These are phyloP conservation scores for Pseudocercospora crystallina DNA, from an alignment of 2,329 filamentous ascomycete genomes.

Conservation along the genomic window DNA sequence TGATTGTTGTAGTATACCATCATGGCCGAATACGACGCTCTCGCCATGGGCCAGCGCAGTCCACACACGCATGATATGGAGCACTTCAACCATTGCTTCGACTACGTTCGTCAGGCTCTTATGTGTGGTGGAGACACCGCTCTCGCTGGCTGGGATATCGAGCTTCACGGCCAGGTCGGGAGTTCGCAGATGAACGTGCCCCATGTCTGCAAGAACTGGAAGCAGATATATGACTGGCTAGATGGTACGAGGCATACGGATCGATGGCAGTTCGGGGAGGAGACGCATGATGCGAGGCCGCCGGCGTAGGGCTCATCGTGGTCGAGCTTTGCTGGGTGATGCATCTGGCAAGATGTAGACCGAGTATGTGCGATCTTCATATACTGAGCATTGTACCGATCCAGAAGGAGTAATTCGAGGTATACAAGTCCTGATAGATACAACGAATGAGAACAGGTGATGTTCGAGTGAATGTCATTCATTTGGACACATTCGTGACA, in stretches of 20 bases:
- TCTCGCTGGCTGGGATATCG: neutral
- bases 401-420: no score
- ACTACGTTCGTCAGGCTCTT: neutral
- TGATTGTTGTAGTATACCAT: neutral
- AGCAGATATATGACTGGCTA: slow-evolving; percentile 1
- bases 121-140: slow-evolving; percentile 1
- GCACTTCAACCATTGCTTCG: slow-evolving; percentile 2
- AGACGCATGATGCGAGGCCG: neutral
- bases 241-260: slow-evolving; percentile 1
- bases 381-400: no score
- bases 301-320: no score
- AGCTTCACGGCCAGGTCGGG: neutral
- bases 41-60: neutral
- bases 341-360: no score
- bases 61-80: neutral
- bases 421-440: no score
- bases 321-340: no score
- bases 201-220: slow-evolving; percentile 1
- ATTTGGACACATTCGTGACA: no score
- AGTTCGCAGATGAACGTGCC: neutral
- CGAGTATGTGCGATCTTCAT: no score
- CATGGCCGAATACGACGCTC: neutral
- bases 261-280: neutral
- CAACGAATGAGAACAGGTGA: no score
- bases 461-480: no score